Base-by-base conservation (phyloP, 495 filamentous ascomycete genomes). In the Hypoxylon fuscum region DNA sequence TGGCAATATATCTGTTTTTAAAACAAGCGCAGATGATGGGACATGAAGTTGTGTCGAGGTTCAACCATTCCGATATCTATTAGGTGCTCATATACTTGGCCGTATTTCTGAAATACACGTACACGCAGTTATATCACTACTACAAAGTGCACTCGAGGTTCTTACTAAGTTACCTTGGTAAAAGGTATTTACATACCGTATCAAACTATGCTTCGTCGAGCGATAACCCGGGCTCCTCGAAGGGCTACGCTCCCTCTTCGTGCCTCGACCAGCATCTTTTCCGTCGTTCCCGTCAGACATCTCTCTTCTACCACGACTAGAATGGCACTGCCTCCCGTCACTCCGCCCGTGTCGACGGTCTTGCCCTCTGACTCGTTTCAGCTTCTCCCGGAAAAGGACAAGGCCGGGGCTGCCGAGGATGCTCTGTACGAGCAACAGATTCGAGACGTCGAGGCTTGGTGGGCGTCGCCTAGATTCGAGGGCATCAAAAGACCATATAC, bases 401-500 rank as follows among this genome's bases (percentile, higher is more conserved):
- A 97, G 69, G 78, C 87, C 1, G 91, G 90, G 17, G 81, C 78
- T 3, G 85, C 90, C 0, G 95, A 98, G 72, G 92, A 97, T 77
- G 85, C 83, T 0, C 78, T 97, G 0, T 93, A 89, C 74, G 81
- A 89, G 31, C 81, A 88, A 55, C 90, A 96, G 75, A 82, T 98
- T 23, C 80, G 87, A 60, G 87, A 90, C 66, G 90, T 98, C 12
- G 82, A 92, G 66, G 81, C 85, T 38, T 97, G 95, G 95, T 98
- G 93, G 92, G 80, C 80, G 23, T 85, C 85, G 31, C 87, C 90
- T 1, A 87, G 95, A 31, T 98, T 85, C 71, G 85, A 89, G 49
- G 93, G 91, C 15, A 96, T 98, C 77, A 93, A 88, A 79, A 84
- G 95, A 18, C 91, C 95, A 23, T 98, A 97, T 74, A 88, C 88